Conservation (phyloP, 2,329 filamentous ascomycete species). For the Cylindrodendrum hubeiense region DNA sequence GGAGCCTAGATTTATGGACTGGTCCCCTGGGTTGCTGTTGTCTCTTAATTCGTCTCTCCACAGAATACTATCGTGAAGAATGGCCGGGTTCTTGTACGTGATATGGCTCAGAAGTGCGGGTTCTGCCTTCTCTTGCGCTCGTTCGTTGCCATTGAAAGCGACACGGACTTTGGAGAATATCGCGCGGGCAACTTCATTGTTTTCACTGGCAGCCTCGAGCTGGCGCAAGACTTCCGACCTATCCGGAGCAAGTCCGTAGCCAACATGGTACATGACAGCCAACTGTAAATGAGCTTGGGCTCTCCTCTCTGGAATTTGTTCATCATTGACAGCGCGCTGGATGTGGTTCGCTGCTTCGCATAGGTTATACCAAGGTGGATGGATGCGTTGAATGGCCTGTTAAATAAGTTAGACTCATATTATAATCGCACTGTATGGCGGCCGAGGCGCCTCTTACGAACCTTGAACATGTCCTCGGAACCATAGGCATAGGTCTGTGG, state of each 20-base stretch:
- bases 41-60: too few species aligned
- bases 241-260: slow-evolving; percentile 17
- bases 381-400: background rate
- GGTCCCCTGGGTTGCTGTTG: too few species aligned
- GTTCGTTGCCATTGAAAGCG: too few species aligned
- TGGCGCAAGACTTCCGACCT: background rate
- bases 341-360: slow-evolving; percentile 9
- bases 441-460: too few species aligned
- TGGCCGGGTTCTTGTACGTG: too few species aligned
- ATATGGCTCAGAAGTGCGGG: too few species aligned
- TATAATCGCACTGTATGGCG: too few species aligned
- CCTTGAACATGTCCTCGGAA: slow-evolving; percentile 21
- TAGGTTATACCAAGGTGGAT: slow-evolving; percentile 16
- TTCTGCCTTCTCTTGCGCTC: too few species aligned
- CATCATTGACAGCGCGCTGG: background rate
- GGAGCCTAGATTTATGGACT: background rate
- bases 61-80: too few species aligned
- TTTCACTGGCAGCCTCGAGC: background rate
- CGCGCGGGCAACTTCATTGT: slow-evolving; percentile 11
- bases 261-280: slow-evolving; percentile 13
- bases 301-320: background rate
- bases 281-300: slow-evolving; percentile 12
- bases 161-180: background rate
- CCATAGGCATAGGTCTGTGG: slow-evolving; percentile 14
- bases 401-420: too few species aligned